Evolutionary conservation across 1,139 yeast genomes (phyloP).

Genomic region (Yueomyces sp.): DNA sequence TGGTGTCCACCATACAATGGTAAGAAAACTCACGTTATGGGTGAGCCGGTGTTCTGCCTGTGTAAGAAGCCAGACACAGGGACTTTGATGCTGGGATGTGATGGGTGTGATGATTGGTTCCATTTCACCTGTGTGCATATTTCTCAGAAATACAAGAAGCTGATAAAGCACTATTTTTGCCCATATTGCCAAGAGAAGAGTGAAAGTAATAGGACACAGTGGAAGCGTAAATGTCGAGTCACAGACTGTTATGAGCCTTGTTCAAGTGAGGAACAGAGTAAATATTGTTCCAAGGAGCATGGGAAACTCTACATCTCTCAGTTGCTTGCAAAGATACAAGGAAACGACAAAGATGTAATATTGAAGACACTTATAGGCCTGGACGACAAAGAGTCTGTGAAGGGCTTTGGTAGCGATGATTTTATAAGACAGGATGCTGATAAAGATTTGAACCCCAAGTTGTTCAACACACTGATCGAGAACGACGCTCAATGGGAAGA

Average conservation of each 20-base stretch:
- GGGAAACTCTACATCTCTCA: conserved; percentile 44
- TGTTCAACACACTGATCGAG: conserved; percentile 26
- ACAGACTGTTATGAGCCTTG: conserved; percentile 50
- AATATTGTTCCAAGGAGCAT: conserved; percentile 68
- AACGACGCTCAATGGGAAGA: conserved; percentile 16
- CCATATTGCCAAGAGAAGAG: conserved; percentile 44
- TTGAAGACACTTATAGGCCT: conserved; percentile 11
- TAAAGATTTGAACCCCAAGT: conserved; percentile 23
- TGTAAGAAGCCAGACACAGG: conserved; percentile 76
- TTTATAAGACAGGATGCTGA: conserved; percentile 11
- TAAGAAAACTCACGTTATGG: conserved; percentile 18
- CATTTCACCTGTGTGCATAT: conserved; percentile 71
- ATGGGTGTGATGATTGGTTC: conserved; percentile 92
- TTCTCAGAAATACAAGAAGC: conserved; percentile 36
- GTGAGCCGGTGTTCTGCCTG: conserved; percentile 63
- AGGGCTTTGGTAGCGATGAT: conserved; percentile 11
- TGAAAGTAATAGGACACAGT: conserved; percentile 28
- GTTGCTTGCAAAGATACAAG: conserved; percentile 15
- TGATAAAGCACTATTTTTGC: conserved; percentile 61
- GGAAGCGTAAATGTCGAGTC: conserved; percentile 71
- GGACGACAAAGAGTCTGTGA: conserved; percentile 19
- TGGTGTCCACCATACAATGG: conserved; percentile 23
- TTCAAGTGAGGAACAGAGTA: conserved; percentile 29
- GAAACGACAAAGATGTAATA: conserved; percentile 7
- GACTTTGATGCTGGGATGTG: conserved; percentile 83